These are phyloP conservation scores for Trametes polyzona DNA, from an alignment of 1,284 basidiomycete species.

Conservation along the genomic window DNA sequence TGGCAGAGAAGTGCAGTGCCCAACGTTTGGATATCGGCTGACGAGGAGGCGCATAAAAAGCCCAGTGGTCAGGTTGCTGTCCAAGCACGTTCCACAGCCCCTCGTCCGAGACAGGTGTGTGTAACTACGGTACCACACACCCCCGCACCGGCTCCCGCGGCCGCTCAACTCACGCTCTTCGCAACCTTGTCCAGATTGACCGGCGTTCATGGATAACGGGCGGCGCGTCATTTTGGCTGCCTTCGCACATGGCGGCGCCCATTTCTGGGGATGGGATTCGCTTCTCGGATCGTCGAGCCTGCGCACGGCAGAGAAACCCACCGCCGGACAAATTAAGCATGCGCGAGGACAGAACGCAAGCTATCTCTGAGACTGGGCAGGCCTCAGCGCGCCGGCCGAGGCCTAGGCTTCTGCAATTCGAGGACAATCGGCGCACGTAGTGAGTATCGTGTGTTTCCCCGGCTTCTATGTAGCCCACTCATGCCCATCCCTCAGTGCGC, in stretches of 20 bases:
- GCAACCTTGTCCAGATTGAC: background rate
- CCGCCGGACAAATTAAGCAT: background rate
- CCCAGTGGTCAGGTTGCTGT: no score
- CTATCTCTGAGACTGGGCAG: constrained; percentile 6
- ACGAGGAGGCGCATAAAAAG: no score
- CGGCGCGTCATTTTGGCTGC: constrained; percentile 4
- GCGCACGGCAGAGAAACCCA: background rate
- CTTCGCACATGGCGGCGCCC: background rate
- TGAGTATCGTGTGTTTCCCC: background rate
- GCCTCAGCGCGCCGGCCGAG: background rate
- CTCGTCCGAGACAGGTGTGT: no score
- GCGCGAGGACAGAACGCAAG: background rate
- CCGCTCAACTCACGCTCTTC: background rate
- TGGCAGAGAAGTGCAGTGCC: no score
- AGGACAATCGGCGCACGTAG: constrained; percentile 1
- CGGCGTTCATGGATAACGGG: background rate
- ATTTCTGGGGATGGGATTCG: background rate
- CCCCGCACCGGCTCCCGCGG: background rate
- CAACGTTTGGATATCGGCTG: no score
- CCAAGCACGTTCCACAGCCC: no score
- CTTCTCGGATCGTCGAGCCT: constrained; percentile 7
- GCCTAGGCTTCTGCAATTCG: constrained; percentile 5
- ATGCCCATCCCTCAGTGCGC: background rate
- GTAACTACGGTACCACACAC: no score
- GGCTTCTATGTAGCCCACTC: background rate